Evolutionary conservation across 805 yeast species (phyloP), one percentile per base, ranked within the genome.

Genomic region (Candida vaughaniae): DNA sequence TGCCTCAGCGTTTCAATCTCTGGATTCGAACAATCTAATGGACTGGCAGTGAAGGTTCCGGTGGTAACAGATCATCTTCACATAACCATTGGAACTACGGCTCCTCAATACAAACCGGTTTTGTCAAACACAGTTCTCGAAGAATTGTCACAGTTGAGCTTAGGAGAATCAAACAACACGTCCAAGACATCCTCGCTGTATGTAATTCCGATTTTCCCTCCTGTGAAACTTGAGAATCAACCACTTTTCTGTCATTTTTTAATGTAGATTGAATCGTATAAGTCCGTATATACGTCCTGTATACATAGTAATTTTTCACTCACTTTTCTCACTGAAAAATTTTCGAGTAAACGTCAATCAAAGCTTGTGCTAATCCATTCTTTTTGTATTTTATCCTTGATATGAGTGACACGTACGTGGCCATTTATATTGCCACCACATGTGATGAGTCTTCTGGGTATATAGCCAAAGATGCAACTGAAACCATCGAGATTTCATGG

Each of bases 401-500:
- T 12, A 73, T 73, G 78, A 58, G 72, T 46, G 83, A 78, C 51
- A 62, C 71, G 35, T 82, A 75, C 54, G 77, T 83, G 47, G 79
- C 79, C 38, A 61, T 81, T 31, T 79, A 80, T 42, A 62, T 81
- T 26, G 72, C 79, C 36, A 76, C 85, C 25, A 82, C 89, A 15
- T 76, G 82, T 45, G 88, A 81, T 52, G 87, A 82, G 36, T 72
- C 77, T 22, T 4, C 19, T 4, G 69, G 69, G 20, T 72, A 75
- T 48, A 74, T 77, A 33, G 64, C 80, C 22, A 78, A 77, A 50
- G 95, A 85, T 57, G 71, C 85, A 22, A 70, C 82, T 4, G 89
- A 82, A 55, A 66, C 81, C 39, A 71, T 79, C 23, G 85, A 80
- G 53, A 56, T 87, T 11, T 77, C 85, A 3, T 87, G 91, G 85